Percentiles rank a stretch among this genome's conserved stretches.
These are phyloP conservation scores for Talaromyces stipitatus DNA, from an alignment of 495 filamentous ascomycete genomes.

Conservation along the genomic window DNA sequence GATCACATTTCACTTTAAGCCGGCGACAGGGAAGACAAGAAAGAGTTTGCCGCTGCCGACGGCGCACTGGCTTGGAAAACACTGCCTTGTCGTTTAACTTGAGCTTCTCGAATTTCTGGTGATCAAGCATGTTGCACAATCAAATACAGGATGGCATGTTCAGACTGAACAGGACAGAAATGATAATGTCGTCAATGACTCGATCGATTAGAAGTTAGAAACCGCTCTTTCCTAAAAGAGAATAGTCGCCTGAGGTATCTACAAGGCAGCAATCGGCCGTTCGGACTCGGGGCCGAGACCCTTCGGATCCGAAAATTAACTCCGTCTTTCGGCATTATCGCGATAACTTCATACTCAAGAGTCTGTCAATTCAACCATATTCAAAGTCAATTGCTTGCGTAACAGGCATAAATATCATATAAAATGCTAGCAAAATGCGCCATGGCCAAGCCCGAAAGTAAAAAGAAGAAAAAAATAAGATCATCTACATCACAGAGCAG, in stretches of 20 bases:
- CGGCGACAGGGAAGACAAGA: constrained; percentile 6
- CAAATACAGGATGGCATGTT: not conserved
- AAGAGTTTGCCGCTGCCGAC: constrained; percentile 5
- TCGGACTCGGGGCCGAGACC: not conserved
- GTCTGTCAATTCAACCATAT: not conserved
- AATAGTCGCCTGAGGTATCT: not conserved
- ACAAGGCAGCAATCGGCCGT: not conserved
- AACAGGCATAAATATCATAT: not conserved
- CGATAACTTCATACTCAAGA: too few relatives aligned
- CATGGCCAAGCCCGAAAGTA: not conserved
- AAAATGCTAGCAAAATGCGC: not conserved
- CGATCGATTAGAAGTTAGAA: not conserved
- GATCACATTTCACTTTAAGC: constrained; percentile 6
- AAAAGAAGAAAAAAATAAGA: not conserved
- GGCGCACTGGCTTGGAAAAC: not conserved
- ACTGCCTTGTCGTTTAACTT: not conserved
- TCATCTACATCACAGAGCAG: constrained; percentile 42
- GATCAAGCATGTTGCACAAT: not conserved
- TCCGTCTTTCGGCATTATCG: not conserved
- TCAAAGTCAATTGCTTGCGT: not conserved
- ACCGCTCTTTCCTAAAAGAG: not conserved
- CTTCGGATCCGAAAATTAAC: not conserved
- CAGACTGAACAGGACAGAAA: not conserved
- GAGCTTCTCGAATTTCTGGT: not conserved
- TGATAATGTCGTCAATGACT: not conserved